Conservation (phyloP, 371 early-diverging fungal species). For the Mucor lusitanicus region DNA sequence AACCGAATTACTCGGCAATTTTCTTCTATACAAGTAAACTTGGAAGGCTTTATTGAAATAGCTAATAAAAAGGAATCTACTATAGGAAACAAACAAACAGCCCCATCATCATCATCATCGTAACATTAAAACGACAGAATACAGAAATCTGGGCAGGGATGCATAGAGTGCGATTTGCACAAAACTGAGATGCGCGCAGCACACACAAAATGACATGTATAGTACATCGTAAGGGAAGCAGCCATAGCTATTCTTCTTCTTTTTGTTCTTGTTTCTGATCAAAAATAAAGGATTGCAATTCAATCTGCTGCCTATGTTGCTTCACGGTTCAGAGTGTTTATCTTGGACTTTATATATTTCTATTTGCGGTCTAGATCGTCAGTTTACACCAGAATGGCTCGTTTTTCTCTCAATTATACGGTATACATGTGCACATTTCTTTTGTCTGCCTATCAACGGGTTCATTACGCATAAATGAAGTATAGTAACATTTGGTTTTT, state of each 20-base stretch:
- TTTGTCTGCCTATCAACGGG: background rate
- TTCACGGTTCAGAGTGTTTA: background rate
- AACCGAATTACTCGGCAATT: background rate
- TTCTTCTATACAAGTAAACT: background rate
- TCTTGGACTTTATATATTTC: background rate
- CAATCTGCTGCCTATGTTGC: background rate
- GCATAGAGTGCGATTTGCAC: background rate
- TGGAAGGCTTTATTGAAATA: background rate
- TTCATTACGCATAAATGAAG: too few relatives aligned
- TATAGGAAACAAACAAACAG: background rate
- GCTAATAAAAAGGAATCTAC: background rate
- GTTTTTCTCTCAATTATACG: background rate
- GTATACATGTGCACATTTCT: background rate
- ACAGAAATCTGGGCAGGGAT: background rate
- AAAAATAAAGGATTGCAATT: background rate
- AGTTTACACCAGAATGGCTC: background rate
- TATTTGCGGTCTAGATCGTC: background rate
- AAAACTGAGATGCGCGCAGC: too few relatives aligned
- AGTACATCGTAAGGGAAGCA: too few relatives aligned
- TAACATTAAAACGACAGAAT: background rate
- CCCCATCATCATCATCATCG: background rate
- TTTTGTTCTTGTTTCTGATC: background rate
- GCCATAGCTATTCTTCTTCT: too few relatives aligned
- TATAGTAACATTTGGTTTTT: too few relatives aligned
- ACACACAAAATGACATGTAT: too few relatives aligned